Evolutionary conservation across 441 rosid species (phyloP), one percentile per base, ranked within the genome.

Genomic region (Aleurites moluccanus): DNA sequence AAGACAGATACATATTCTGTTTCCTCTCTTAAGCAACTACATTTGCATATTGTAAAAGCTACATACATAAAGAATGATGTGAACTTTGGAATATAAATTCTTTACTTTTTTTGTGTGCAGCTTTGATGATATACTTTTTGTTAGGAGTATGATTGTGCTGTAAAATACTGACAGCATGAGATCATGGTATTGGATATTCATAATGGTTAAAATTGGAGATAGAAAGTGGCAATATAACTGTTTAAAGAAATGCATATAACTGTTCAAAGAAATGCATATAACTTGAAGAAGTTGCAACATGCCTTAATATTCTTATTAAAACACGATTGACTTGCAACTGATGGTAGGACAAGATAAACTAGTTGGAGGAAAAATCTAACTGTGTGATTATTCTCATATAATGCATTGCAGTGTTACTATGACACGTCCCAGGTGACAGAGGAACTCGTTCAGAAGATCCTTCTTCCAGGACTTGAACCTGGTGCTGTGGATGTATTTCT

Each of bases 401-500:
- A 77, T 75, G 71, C 74, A 10, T 80, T 78, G 80, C 87, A 92
- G 96, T 95, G 99, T 77, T 95, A 90, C 76, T 83, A 90, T 59
- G 94, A 90, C 68, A 83, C 88, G 47, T 77, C 93, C 64, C 90
- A 91, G 84, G 99, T 95, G 84, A 95, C 92, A 0, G 97, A 95
- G 61, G 97, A 95, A 74, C 85, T 92, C 60, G 92, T 95, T 59
- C 83, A 92, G 79, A 88, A 75, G 64, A 92, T 92, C 76, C 86
- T 90, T 70, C 90, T 82, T 68, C 97, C 96, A 30, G 98, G 98
- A 73, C 93, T 95, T 6, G 87, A 90, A 87, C 91, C 96, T 1
- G 98, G 97, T 35, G 97, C 97, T 35, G 90, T 80, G 16, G 96
- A 92, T 83, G 92, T 95, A 44, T 91, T 95, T 73, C 97, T 95